Evolutionary conservation across 2,329 filamentous ascomycete genomes (phyloP).

Genomic region (Colletotrichum orbiculare): DNA sequence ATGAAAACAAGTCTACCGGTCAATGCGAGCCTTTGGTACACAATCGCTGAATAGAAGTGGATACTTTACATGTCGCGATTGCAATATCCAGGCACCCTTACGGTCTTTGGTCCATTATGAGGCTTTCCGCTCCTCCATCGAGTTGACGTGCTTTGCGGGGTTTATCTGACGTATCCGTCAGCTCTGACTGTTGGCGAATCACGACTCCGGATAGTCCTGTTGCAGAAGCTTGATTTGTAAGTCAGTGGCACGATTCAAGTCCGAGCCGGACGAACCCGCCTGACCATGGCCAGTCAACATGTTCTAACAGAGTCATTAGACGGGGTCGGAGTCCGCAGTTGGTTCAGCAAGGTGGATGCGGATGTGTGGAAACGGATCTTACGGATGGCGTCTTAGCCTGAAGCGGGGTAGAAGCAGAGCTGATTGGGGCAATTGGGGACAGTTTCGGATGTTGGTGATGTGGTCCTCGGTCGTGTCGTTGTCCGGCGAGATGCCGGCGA

Average conservation of each 20-base stretch:
- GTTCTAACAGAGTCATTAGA: background rate
- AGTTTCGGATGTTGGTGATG: background rate
- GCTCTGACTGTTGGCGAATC: background rate
- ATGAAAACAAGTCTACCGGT: too few species aligned
- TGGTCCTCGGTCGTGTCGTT: background rate
- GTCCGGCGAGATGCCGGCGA: slow-evolving; percentile 8
- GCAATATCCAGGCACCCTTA: background rate
- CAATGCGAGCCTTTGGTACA: too few species aligned
- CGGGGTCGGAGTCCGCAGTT: background rate
- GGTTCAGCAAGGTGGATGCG: background rate
- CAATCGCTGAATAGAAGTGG: background rate
- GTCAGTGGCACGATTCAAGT: slow-evolving; percentile 13
- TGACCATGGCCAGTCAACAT: background rate
- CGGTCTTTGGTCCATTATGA: background rate
- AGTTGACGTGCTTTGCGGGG: slow-evolving; percentile 20
- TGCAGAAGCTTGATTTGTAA: slow-evolving; percentile 24
- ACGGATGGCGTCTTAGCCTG: slow-evolving; percentile 9
- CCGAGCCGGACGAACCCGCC: background rate
- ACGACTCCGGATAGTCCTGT: background rate
- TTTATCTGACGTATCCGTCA: background rate
- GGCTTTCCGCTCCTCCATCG: background rate
- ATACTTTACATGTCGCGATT: background rate
- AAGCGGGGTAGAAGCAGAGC: slow-evolving; percentile 26
- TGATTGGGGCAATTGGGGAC: background rate
- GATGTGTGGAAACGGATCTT: slow-evolving; percentile 23